Evolutionary conservation across 768 basidiomycete species (phyloP), one percentile per base, ranked within the genome.

Genomic region (Amyloporia xantha): DNA sequence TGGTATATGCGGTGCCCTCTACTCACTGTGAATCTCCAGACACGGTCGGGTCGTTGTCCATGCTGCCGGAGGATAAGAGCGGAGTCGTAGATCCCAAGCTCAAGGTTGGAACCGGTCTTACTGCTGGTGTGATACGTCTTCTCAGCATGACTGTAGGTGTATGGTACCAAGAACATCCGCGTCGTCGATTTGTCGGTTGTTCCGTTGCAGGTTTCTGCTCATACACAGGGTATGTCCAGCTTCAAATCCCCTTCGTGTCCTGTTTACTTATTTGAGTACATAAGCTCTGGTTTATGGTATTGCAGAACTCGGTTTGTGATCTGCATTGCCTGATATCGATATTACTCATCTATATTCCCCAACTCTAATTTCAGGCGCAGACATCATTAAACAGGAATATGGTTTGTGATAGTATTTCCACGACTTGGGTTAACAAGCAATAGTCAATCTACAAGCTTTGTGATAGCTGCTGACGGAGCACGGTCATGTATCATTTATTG

Each of bases 131-230:
- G 17, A 25, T 33, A 17, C 28, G 13, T 7, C 23, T 24, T 44
- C 24, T 23, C 47, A 25, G 23, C 17, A 49, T 40, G 39, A 54
- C n/a, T 36, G 3, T 20, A 54, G 58, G 64, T 68, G 0, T 65
- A 62, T 52, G 74, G 73, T 12, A 73, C 73, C 1, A 56, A 50
- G 15, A 77, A 77, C 50, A 38, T 77, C 20, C 71, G 76, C 9
- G 72, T 78, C 19, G 72, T 65, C 11, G 76, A 77, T 53, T 41
- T 67, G 2, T 74, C 72, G 2, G 57, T 77, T 37, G 33, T 73
- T 12, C 74, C 75, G 1, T 47, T 74, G 17, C 64, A 66, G 3
- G 52, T 70, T 39, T 66, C 69, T 4, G 65, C 66, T 20, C 73
- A 72, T 51, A 66, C 69, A 12, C 59, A 62, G 43, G 38, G 47